Evolutionary conservation across 2,329 filamentous ascomycete genomes (phyloP), one percentile per base, ranked within the genome.

Genomic region (Trichoderma guizhouense): DNA sequence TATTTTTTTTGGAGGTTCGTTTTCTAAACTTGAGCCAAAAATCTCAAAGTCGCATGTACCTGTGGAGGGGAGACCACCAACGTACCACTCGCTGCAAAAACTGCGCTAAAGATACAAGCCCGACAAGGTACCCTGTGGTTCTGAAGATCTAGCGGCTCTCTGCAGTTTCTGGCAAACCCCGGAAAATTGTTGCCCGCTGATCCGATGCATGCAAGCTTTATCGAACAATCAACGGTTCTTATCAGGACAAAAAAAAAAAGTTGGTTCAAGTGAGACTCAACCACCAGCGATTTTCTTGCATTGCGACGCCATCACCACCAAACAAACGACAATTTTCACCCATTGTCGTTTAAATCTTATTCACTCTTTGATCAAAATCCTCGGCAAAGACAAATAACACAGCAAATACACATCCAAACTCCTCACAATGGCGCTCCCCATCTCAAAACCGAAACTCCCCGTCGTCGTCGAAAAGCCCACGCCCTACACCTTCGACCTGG

Each of bases 401-500:
- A 39, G 21, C n/a, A 26, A 39, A 65, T 0, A 5, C 34, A 47
- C 43, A 30, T 5, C 7, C 0, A 7, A 30, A 47, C 21, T 4
- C 36, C 21, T n/a, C 71, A 47, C 51, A 70, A 85, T 84, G 80
- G 77, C 83, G 32, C 73, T 82, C 66, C 75, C 82, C 58, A 75
- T 75, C 72, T 79, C 82, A 72, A 81, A 82, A 73, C 81, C 83
- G 73, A 88, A 88, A 78, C 84, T 90, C 72, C 87, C 89, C 58
- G 86, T 92, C 74, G 88, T 86, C 18, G 92, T 94, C 79, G 86
- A 91, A 73, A 97, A 97, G 83, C 91, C 94, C 5, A 97, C 92
- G 7, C 94, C 95, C 11, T 97, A 97, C 86, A 94, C 90, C 76
- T 98, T 97, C 84, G 94, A 98, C 81, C 91, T 98, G n/a, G 85